These are phyloP conservation scores for Pestalotiopsis sp. DNA, from an alignment of 2,329 filamentous ascomycete species.

Conservation along the genomic window DNA sequence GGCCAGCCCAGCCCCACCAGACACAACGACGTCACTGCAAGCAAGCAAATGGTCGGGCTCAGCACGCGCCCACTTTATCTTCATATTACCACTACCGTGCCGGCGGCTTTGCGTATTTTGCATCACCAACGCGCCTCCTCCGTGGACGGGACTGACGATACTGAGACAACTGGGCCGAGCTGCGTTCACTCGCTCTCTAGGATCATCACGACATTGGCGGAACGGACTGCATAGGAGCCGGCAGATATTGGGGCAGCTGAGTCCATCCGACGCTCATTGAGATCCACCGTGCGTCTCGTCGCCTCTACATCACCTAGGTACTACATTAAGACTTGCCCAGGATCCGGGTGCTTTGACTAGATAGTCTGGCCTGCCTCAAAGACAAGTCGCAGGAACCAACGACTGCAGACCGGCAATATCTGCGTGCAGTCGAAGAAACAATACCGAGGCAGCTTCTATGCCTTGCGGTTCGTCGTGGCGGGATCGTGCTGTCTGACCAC, in stretches of 20 bases:
- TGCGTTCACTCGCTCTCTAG: neutral
- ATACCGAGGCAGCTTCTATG: neutral
- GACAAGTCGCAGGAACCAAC: neutral
- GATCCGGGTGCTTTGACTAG: neutral
- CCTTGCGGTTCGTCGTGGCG: neutral
- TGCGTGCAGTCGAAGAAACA: neutral
- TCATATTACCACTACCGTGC: neutral
- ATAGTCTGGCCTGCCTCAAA: neutral
- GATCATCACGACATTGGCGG: neutral
- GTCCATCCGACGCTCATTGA: neutral
- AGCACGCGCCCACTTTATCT: neutral
- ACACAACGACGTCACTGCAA: conserved; percentile 10
- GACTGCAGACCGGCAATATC: neutral
- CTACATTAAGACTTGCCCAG: neutral
- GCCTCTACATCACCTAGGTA: too few species aligned
- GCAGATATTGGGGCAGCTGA: neutral
- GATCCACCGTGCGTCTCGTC: neutral
- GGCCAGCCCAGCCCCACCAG: neutral
- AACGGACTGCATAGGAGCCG: neutral
- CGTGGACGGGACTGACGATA: neutral
- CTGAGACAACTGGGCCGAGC: neutral
- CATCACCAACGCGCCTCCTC: neutral
- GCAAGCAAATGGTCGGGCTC: neutral
- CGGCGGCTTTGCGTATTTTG: neutral
- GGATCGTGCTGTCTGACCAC: neutral